Base-by-base conservation (phyloP, 768 basidiomycete genomes). In the Coprinellus micaceus region DNA sequence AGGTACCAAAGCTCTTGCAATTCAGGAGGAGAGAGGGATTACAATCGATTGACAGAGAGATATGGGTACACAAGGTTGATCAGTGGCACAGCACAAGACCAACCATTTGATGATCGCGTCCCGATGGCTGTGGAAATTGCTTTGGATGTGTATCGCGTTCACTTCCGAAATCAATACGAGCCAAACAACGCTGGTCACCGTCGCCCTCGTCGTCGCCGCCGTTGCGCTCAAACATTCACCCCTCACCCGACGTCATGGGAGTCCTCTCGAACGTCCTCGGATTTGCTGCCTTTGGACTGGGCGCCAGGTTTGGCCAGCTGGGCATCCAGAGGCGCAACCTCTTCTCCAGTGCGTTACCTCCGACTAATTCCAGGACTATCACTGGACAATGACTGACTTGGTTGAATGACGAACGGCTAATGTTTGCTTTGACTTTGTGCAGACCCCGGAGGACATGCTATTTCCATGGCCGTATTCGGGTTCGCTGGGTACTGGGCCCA, bases 231-330 rank as follows among this genome's bases (percentile, higher is more conserved):
- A 43, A 36, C 25, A 22, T 24, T 17, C 28, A 57, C 54, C 33
- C 44, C 29, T 1, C 4, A 15, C 51, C n/a, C n/a, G 30, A 9
- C 41, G 62, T n/a, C 59, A 90, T 89, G 85, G 67, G 87, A 40
- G 72, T 91, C 66, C 74, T 88, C 54, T 73, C 82, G 49, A 89
- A 82, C 66, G 71, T 92, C 59, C 69, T 91, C 66, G 89, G 90
- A 40, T 91, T 91, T 71, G 88, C 90, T 2, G 70, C 81, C 55
- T 87, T 93, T 66, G 94, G 94, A 41, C 86, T 97, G 57, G 85
- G 86, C 21, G 85, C 87, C 19, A 81, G 94, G 57, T 77, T 93
- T 58, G 91, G 90, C 63, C 93, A 95, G 73, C 84, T 97, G 22
- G 88, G 87, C 53, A 88, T 97, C 64, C 88, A 92, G 71, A 85